A percentile compares a stretch with the other conserved stretches of the same genome.
Conservation (phyloP, 2,329 filamentous ascomycete genomes). For the Fusarium protoensiforme region DNA sequence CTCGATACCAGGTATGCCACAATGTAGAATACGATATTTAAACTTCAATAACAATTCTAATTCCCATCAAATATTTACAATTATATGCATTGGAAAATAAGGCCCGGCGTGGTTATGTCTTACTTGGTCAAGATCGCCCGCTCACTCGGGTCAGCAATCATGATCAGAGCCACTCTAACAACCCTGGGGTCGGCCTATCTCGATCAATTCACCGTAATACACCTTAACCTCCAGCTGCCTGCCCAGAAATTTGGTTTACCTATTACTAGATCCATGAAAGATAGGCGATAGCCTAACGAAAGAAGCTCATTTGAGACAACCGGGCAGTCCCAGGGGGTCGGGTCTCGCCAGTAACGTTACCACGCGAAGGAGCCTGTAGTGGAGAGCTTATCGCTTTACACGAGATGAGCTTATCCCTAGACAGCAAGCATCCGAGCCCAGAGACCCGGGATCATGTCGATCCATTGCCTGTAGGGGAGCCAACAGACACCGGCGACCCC, state of each 20-base stretch:
- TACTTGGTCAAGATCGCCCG: not conserved
- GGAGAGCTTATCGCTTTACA: not conserved
- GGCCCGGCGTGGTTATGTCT: not conserved
- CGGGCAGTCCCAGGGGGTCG: not conserved
- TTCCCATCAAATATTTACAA: not conserved
- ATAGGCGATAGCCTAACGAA: not conserved
- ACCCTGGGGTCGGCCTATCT: not conserved
- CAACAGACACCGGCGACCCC: not conserved
- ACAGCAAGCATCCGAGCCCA: not conserved
- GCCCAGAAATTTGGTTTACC: not conserved
- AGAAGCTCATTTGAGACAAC: not conserved
- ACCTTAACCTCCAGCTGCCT: not conserved
- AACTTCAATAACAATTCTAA: not conserved
- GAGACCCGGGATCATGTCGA: not conserved
- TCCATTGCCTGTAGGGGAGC: not conserved
- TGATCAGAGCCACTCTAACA: not conserved
- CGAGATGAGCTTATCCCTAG: not conserved
- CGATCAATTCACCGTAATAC: not conserved
- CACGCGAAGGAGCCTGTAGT: not conserved
- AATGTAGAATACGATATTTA: not conserved
- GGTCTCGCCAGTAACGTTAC: not conserved
- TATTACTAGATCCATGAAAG: not conserved
- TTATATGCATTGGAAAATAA: not conserved
- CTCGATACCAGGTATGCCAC: not conserved
- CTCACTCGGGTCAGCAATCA: not conserved